A percentile compares a stretch with the other conserved stretches of the same genome.
These are phyloP conservation scores for Fusarium coicis DNA, from an alignment of 2,329 filamentous ascomycete species.

Conservation along the genomic window DNA sequence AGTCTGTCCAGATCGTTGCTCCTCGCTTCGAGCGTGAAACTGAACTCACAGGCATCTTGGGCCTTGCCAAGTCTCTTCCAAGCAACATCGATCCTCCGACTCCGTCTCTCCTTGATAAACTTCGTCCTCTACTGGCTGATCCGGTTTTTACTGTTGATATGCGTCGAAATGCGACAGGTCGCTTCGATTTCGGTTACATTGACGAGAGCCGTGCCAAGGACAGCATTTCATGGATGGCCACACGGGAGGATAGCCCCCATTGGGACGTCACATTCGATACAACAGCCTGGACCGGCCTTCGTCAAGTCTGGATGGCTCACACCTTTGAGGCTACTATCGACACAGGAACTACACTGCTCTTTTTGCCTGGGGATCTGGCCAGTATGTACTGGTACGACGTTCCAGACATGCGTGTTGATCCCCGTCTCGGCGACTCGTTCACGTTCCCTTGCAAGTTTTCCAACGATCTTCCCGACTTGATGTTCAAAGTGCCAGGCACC, in stretches of 20 bases:
- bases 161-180: slow-evolving; percentile 57
- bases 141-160: slow-evolving; percentile 63
- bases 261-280: slow-evolving; percentile 62
- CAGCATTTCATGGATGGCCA: slow-evolving; percentile 57
- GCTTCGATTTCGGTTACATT: slow-evolving; percentile 63
- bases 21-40: slow-evolving; percentile 55
- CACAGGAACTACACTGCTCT: slow-evolving; percentile 75
- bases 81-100: slow-evolving; percentile 57
- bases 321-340: slow-evolving; percentile 68
- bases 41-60: slow-evolving; percentile 62
- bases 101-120: slow-evolving; percentile 57
- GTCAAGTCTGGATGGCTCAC: slow-evolving; percentile 62
- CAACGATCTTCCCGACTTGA: slow-evolving; percentile 67
- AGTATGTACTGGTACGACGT: slow-evolving; percentile 69
- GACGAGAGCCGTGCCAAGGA: slow-evolving; percentile 53
- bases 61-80: slow-evolving; percentile 59
- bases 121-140: slow-evolving; percentile 53
- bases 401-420: slow-evolving; percentile 60
- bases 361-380: slow-evolving; percentile 67
- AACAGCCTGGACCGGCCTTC: slow-evolving; percentile 55
- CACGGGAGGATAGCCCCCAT: slow-evolving; percentile 47
- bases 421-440: slow-evolving; percentile 58
- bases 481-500: slow-evolving; percentile 63
- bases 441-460: slow-evolving; percentile 66
- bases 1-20: slow-evolving; percentile 59